Conservation (phyloP, 345 rosid species). For the Abelmoschus esculentus region DNA sequence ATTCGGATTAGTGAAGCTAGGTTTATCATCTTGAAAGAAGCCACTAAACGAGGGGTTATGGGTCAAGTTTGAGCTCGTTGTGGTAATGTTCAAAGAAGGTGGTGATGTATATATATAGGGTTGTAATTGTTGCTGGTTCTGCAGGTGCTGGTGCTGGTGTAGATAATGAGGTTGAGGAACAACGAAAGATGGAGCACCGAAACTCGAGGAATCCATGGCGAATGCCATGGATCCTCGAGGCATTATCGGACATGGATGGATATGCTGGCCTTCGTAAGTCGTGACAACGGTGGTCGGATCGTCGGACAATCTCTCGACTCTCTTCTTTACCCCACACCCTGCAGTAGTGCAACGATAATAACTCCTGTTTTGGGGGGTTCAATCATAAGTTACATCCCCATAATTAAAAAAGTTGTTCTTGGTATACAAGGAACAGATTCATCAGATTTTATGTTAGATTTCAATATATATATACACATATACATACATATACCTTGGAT, state of each 20-base stretch:
- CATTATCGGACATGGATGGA: constrained; percentile 64
- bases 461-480: background rate
- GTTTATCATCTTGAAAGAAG: constrained; percentile 31
- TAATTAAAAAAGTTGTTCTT: background rate
- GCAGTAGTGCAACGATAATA: constrained; percentile 90
- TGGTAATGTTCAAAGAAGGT: constrained; percentile 26
- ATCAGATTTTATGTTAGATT: background rate
- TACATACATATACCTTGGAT: constrained; percentile 41
- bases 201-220: constrained; percentile 18
- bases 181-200: constrained; percentile 35
- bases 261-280: constrained; percentile 87
- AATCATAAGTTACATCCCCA: background rate
- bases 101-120: constrained; percentile 31
- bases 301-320: constrained; percentile 77
- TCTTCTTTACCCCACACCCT: constrained; percentile 75
- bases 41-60: constrained; percentile 19
- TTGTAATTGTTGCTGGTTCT: constrained; percentile 14
- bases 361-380: constrained; percentile 41
- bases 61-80: constrained; percentile 20
- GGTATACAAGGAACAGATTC: background rate
- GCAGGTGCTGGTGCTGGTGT: constrained; percentile 26
- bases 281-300: constrained; percentile 82
- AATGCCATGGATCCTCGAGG: constrained; percentile 59
- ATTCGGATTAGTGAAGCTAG: constrained; percentile 11
- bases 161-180: constrained; percentile 39